Conservation (phyloP, 805 yeast genomes). For the Diddensiella transvaalensis region DNA sequence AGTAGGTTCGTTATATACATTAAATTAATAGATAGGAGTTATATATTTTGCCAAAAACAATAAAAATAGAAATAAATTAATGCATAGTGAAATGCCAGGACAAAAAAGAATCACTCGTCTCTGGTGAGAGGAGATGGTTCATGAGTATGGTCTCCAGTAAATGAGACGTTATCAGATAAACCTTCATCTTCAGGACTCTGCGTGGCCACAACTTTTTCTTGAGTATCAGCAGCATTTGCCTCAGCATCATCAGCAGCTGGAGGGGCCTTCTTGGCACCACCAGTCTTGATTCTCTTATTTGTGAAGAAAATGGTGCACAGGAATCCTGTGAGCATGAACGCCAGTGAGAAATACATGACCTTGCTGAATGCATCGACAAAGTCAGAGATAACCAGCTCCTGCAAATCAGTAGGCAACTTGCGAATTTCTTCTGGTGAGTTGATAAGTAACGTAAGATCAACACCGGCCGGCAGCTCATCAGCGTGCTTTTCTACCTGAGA, state of each 20-base stretch:
- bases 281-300: conserved; percentile 18
- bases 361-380: conserved; percentile 19
- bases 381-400: conserved; percentile 10
- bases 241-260: not conserved
- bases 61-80: too few relatives aligned
- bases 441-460: conserved; percentile 10
- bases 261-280: not conserved
- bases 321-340: conserved; percentile 10
- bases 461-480: not conserved
- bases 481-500: conserved; percentile 8
- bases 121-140: too few relatives aligned
- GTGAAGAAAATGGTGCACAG: conserved; percentile 17
- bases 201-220: too few relatives aligned
- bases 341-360: conserved; percentile 22
- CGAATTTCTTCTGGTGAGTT: conserved; percentile 18
- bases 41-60: too few relatives aligned
- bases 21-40: too few relatives aligned
- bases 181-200: too few relatives aligned
- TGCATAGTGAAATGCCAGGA: too few relatives aligned
- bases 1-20: too few relatives aligned
- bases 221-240: not conserved
- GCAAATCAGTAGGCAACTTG: conserved; percentile 11
- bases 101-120: too few relatives aligned
- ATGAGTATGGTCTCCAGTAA: too few relatives aligned
- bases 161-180: too few relatives aligned